Evolutionary conservation across 164 flowering plant species (phyloP).

Genomic region (Annona squamosa): DNA sequence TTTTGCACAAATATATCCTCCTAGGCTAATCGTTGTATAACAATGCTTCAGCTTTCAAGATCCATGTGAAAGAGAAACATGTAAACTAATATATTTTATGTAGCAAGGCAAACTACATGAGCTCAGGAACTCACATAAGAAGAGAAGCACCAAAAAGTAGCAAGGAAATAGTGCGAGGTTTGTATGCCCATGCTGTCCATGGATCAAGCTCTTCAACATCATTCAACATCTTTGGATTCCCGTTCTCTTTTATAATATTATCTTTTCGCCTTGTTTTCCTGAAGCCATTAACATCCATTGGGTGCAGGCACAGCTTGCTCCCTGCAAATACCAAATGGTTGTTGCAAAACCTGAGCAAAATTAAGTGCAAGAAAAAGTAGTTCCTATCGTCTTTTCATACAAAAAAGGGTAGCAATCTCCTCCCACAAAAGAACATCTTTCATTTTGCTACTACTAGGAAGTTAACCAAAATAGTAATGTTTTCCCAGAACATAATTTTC

Average conservation of each 20-base stretch:
- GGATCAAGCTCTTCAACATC: slow-evolving; percentile 62
- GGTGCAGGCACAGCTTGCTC: not conserved
- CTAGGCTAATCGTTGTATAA: not conserved
- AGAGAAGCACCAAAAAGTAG: slow-evolving; percentile 84
- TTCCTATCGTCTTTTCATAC: not conserved
- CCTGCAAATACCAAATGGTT: not conserved
- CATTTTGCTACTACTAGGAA: not conserved
- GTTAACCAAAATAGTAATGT: too few species aligned
- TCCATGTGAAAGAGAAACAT: not conserved
- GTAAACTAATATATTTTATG: not conserved
- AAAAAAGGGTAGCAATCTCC: not conserved
- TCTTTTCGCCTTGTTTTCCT: slow-evolving; percentile 40
- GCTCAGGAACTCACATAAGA: slow-evolving; percentile 60
- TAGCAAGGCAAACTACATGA: not conserved
- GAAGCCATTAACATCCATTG: slow-evolving; percentile 61
- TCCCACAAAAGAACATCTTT: not conserved
- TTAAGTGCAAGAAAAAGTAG: not conserved
- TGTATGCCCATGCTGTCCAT: slow-evolving; percentile 99
- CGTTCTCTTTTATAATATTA: slow-evolving; percentile 32
- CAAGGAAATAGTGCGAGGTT: slow-evolving; percentile 78
- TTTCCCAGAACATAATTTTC: too few species aligned
- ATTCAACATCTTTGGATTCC: slow-evolving; percentile 20
- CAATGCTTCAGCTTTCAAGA: not conserved
- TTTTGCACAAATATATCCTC: not conserved
- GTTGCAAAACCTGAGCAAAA: not conserved